Percentiles rank a stretch among this genome's conserved stretches.
phyloP scores from a whole-genome alignment of 2,329 filamentous ascomycete genomes.

The Neonectria ditissima region DNA sequence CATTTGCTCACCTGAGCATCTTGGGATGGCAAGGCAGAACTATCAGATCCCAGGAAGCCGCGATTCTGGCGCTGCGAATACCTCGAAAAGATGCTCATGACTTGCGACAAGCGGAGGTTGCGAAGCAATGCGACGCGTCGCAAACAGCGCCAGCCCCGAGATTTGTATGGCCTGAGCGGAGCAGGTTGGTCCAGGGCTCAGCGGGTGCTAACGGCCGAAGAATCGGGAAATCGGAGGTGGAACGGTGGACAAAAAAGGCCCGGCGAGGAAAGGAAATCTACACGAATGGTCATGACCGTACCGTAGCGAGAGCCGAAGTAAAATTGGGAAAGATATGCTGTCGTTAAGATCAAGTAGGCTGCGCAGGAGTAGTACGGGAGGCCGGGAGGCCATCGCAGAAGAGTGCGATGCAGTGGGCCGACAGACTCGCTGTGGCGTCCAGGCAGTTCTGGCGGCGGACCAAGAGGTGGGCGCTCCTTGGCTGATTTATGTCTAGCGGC shows the following conservation, averaged over 20 bases:
- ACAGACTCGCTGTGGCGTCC: slow-evolving; percentile 29
- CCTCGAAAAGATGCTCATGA: slow-evolving; percentile 48
- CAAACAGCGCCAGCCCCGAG: slow-evolving; percentile 18
- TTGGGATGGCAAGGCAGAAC: slow-evolving; percentile 61
- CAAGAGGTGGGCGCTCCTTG: slow-evolving; percentile 28
- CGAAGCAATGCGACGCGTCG: slow-evolving; percentile 36
- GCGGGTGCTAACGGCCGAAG: slow-evolving; percentile 15
- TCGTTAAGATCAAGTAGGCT: slow-evolving; percentile 34
- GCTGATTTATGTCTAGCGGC: slow-evolving; percentile 9
- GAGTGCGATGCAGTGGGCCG: slow-evolving; percentile 34
- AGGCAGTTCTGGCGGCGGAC: slow-evolving; percentile 17
- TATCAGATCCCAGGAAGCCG: slow-evolving; percentile 63
- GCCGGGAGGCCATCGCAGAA: slow-evolving; percentile 42
- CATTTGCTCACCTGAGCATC: slow-evolving; percentile 58
- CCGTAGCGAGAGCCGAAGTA: slow-evolving; percentile 4
- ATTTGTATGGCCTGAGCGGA: slow-evolving; percentile 34
- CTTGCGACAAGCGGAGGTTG: slow-evolving; percentile 33
- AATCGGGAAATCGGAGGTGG: slow-evolving; percentile 16
- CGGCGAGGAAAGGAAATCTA: slow-evolving; percentile 19
- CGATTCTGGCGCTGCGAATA: slow-evolving; percentile 55
- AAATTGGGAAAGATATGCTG: slow-evolving; percentile 29
- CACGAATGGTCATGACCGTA: slow-evolving; percentile 37
- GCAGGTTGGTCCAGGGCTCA: slow-evolving; percentile 20
- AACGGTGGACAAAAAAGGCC: slow-evolving; percentile 34
- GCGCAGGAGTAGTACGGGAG: slow-evolving; percentile 23